Conservation (phyloP, 345 rosid species). For the Hevea brasiliensis region DNA sequence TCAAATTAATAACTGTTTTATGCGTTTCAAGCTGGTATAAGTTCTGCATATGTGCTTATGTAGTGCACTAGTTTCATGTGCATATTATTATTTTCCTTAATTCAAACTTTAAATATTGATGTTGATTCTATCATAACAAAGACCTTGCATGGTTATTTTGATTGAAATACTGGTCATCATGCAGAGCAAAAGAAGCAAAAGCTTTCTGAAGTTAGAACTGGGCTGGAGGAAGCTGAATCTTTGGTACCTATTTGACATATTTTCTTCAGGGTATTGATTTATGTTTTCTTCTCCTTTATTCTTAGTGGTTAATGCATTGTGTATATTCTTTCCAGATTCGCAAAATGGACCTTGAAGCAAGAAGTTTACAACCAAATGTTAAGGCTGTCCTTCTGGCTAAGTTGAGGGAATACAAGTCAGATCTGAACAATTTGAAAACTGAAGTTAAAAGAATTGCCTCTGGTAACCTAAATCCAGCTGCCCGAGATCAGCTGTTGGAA, state of each 20-base stretch:
- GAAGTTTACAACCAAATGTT: constrained; percentile 37
- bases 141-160: not conserved
- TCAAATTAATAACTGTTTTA: not conserved
- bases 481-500: constrained; percentile 32
- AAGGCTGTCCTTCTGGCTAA: constrained; percentile 37
- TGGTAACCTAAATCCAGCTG: constrained; percentile 23
- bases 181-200: constrained; percentile 38
- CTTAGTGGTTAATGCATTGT: not conserved
- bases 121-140: not conserved
- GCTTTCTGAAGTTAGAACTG: constrained; percentile 25
- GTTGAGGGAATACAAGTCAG: constrained; percentile 35
- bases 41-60: not conserved
- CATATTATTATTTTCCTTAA: not conserved
- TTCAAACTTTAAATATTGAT: not conserved
- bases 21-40: not conserved
- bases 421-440: constrained; percentile 36
- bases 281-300: not conserved
- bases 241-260: constrained; percentile 14
- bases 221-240: constrained; percentile 34
- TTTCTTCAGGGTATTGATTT: not conserved
- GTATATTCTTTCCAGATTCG: constrained; percentile 20
- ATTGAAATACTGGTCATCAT: not conserved
- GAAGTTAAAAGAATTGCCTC: constrained; percentile 29
- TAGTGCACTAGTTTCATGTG: not conserved
- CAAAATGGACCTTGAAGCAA: constrained; percentile 38